These are phyloP conservation scores for Blumeriella jaapii DNA, from an alignment of 2,329 filamentous ascomycete genomes.

Conservation along the genomic window DNA sequence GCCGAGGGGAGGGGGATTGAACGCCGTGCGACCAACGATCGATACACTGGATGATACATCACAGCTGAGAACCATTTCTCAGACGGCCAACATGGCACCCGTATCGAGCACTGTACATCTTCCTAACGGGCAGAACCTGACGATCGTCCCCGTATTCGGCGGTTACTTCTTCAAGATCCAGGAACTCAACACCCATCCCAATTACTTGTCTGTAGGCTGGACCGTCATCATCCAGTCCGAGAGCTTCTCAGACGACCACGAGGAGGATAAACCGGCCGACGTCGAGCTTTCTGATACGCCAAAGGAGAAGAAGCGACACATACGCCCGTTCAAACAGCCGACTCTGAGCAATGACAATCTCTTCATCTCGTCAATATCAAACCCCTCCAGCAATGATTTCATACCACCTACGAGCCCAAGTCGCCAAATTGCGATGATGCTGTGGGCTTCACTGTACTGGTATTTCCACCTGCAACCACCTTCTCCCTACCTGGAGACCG, in stretches of 20 bases:
- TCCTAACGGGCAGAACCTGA: constrained; percentile 78
- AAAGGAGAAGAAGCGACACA: constrained; percentile 29
- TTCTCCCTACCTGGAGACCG: constrained; percentile 47
- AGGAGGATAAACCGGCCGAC: constrained; percentile 18
- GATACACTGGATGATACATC: no score
- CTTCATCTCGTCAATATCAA: constrained; percentile 86
- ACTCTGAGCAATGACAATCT: constrained; percentile 70
- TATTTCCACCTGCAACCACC: constrained; percentile 88
- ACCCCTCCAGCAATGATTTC: constrained; percentile 68
- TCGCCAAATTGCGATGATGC: constrained; percentile 88
- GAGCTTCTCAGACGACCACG: constrained; percentile 22
- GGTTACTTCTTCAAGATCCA: constrained; percentile 82
- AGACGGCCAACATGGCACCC: constrained; percentile 21
- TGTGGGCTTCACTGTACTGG: constrained; percentile 92
- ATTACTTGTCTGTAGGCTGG: constrained; percentile 77
- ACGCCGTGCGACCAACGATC: no score
- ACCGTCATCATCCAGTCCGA: constrained; percentile 75
- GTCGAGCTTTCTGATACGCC: constrained; percentile 24
- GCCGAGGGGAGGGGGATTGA: no score
- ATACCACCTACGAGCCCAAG: constrained; percentile 71
- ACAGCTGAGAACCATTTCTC: no score
- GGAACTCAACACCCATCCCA: constrained; percentile 56
- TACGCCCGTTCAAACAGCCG: constrained; percentile 59
- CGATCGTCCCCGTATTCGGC: constrained; percentile 78
- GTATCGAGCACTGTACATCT: constrained; percentile 45